phyloP scores from a whole-genome alignment of 176 grass and related monocot species.

The Rhynchospora breviuscula region DNA sequence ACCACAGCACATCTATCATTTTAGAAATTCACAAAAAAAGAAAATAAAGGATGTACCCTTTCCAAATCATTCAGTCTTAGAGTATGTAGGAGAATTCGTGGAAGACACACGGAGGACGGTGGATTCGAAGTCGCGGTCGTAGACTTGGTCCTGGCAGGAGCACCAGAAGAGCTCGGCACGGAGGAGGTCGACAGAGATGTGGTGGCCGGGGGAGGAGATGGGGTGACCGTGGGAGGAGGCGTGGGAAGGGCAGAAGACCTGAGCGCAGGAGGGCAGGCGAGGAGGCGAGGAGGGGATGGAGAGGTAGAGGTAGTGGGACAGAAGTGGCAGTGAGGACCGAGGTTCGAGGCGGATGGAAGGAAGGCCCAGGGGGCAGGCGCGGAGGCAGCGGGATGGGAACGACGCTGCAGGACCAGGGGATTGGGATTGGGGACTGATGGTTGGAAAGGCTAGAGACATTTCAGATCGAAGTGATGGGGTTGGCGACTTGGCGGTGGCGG shows the following conservation, averaged over 20 bases:
- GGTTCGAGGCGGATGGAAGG: slow-evolving; percentile 62
- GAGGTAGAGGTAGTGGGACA: slow-evolving; percentile 39
- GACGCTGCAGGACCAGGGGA: slow-evolving; percentile 23
- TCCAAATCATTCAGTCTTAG: background rate
- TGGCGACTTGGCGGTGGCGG: too few relatives aligned
- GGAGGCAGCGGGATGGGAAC: slow-evolving; percentile 49
- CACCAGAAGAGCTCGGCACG: slow-evolving; percentile 74
- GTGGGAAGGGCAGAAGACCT: slow-evolving; percentile 55
- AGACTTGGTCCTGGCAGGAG: slow-evolving; percentile 71
- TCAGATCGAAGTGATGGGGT: too few relatives aligned
- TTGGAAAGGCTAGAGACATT: background rate
- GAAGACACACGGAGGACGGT: slow-evolving; percentile 59
- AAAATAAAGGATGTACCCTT: too few relatives aligned
- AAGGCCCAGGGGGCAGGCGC: slow-evolving; percentile 55
- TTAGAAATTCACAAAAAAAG: too few relatives aligned
- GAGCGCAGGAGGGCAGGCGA: slow-evolving; percentile 61
- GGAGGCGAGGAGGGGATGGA: slow-evolving; percentile 21
- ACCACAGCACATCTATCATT: too few relatives aligned
- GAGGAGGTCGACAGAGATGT: slow-evolving; percentile 63
- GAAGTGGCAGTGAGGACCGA: slow-evolving; percentile 42
- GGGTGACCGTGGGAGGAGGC: slow-evolving; percentile 39
- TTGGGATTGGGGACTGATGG: background rate
- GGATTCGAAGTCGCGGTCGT: slow-evolving; percentile 76
- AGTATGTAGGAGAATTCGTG: slow-evolving; percentile 24
- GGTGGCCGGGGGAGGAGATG: slow-evolving; percentile 35